Evolutionary conservation across 2,329 filamentous ascomycete species (phyloP).

Genomic region (Endocalyx cinctus): DNA sequence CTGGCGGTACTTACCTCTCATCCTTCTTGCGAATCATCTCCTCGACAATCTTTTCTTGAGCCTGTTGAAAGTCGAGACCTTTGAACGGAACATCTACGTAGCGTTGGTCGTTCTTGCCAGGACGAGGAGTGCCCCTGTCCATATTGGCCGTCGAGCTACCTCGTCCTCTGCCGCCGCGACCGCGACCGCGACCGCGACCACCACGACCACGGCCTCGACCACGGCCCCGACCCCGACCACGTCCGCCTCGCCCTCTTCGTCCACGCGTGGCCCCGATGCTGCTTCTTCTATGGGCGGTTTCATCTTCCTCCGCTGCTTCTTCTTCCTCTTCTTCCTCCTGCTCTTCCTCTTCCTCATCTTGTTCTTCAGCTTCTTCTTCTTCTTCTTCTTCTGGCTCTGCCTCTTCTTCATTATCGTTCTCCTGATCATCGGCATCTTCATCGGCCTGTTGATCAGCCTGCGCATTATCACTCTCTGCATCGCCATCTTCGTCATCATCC

Average conservation of each 20-base stretch:
- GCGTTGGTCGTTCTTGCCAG: conserved; percentile 44
- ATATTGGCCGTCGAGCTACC: not conserved
- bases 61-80: conserved; percentile 74
- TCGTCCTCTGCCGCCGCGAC: not conserved
- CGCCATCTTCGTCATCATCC: conserved; percentile 16
- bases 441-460: conserved; percentile 13
- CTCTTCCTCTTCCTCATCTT: conserved; percentile 7
- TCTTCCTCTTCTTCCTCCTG: conserved; percentile 12
- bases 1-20: conserved; percentile 48
- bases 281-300: conserved; percentile 13
- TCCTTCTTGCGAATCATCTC: conserved; percentile 68
- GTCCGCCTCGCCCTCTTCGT: no score
- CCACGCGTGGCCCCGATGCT: no score
- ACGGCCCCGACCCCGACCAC: not conserved
- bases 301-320: conserved; percentile 16
- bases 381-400: conserved; percentile 19
- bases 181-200: no score
- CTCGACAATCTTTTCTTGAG: conserved; percentile 78
- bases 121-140: conserved; percentile 21
- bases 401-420: conserved; percentile 22
- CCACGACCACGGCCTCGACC: not conserved
- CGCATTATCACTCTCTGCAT: conserved; percentile 24
- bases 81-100: conserved; percentile 59
- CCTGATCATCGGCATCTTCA: conserved; percentile 16
- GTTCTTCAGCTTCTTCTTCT: conserved; percentile 11